Conservation (phyloP, 2,329 filamentous ascomycete genomes). For the Diaporthe longicolla region DNA sequence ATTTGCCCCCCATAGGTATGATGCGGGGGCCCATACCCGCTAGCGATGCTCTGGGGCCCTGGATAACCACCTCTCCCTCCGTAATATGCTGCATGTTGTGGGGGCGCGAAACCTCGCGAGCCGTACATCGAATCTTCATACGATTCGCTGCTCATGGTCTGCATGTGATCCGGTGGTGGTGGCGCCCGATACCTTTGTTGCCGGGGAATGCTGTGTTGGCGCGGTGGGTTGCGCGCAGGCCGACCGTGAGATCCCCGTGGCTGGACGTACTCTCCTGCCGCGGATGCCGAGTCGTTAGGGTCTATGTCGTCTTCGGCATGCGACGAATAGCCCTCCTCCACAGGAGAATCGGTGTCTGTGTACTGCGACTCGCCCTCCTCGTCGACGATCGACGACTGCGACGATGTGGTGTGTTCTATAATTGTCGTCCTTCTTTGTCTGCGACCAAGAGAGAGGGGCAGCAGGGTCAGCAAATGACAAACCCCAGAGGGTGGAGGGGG, state of each 20-base stretch:
- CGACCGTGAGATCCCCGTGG: constrained; percentile 49
- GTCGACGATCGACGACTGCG: constrained; percentile 53
- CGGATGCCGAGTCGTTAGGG: constrained; percentile 72
- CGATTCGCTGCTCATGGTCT: constrained; percentile 72
- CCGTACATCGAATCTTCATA: constrained; percentile 66
- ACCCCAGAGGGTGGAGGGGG: not conserved
- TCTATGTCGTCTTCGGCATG: constrained; percentile 64
- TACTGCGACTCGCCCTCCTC: constrained; percentile 58
- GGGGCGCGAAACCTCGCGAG: constrained; percentile 53
- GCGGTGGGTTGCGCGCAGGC: constrained; percentile 56
- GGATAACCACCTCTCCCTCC: constrained; percentile 54
- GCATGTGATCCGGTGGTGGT: constrained; percentile 52
- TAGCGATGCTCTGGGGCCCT: constrained; percentile 61
- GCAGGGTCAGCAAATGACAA: constrained; percentile 25
- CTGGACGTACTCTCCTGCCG: constrained; percentile 53
- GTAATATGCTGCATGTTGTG: constrained; percentile 50
- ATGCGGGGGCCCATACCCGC: constrained; percentile 57
- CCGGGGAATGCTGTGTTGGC: constrained; percentile 55
- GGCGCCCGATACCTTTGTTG: constrained; percentile 51
- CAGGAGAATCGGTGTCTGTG: constrained; percentile 52
- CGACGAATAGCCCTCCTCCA: constrained; percentile 54
- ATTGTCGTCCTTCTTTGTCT: constrained; percentile 43
- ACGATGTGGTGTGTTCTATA: constrained; percentile 50
- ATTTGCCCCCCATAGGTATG: constrained; percentile 57
- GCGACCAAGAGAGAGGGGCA: not conserved